Percentiles rank a stretch among this genome's conserved stretches.
These are phyloP conservation scores for Vanrija sp. DNA, from an alignment of 1,284 basidiomycete genomes.

Conservation along the genomic window DNA sequence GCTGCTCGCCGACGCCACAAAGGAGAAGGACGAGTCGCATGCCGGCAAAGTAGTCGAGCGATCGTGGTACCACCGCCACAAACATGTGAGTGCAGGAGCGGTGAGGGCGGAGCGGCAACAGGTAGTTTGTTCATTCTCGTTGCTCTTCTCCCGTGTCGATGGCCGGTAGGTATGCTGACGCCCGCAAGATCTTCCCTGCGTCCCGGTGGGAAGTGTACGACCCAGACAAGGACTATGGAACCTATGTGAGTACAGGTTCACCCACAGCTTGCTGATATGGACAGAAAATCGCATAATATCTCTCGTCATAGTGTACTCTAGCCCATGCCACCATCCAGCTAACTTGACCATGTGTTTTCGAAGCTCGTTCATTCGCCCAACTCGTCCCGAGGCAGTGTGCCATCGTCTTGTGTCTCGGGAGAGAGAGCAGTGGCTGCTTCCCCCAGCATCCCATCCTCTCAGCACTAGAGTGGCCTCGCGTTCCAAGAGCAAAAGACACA, in stretches of 20 bases:
- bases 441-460: too few species aligned
- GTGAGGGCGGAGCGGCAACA: not conserved
- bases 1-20: conserved; percentile 86
- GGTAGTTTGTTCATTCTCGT: too few species aligned
- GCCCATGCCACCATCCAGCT: too few species aligned
- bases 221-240: conserved; percentile 83
- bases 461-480: too few species aligned
- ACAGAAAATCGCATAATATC: conserved; percentile 10
- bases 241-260: conserved; percentile 54
- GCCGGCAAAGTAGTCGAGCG: conserved; percentile 98
- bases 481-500: too few species aligned
- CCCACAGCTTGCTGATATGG: not conserved
- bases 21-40: conserved; percentile 97
- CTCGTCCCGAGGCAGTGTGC: too few species aligned
- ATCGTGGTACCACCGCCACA: conserved; percentile 92
- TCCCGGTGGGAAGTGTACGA: conserved; percentile 94
- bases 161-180: not conserved
- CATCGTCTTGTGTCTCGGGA: too few species aligned
- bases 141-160: too few species aligned
- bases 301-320: not conserved
- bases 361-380: too few species aligned
- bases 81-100: conserved; percentile 53
- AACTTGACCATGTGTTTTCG: too few species aligned
- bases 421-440: too few species aligned
- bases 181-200: conserved; percentile 80